phyloP scores from a whole-genome alignment of 2,329 filamentous ascomycete species.

The Stachybotrys chartarum region DNA sequence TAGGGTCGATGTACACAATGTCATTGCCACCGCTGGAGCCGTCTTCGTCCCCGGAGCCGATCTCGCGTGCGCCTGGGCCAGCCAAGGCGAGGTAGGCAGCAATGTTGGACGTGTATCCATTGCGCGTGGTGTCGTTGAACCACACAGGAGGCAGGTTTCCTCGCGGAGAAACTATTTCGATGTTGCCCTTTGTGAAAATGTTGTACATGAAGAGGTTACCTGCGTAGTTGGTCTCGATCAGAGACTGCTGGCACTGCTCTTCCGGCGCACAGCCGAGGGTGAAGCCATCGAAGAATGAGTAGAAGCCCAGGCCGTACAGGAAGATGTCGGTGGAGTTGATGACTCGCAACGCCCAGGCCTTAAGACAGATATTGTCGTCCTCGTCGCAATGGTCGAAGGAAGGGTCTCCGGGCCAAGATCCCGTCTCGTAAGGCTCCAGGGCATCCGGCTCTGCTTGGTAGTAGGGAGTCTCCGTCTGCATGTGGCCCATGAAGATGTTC shows the following conservation, averaged over 20 bases:
- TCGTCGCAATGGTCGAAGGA: neutral
- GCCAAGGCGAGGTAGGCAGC: slow-evolving; percentile 2
- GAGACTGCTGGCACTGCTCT: slow-evolving; percentile 37
- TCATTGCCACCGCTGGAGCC: neutral
- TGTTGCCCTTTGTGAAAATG: neutral
- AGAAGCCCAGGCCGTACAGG: slow-evolving; percentile 47
- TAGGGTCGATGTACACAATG: slow-evolving; percentile 1
- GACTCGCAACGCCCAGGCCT: slow-evolving; percentile 45
- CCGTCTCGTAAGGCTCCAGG: slow-evolving; percentile 26
- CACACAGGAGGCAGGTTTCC: neutral
- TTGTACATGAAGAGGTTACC: neutral
- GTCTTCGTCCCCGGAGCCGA: neutral
- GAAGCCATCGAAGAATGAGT: slow-evolving; percentile 55
- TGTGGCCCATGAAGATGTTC: slow-evolving; percentile 36
- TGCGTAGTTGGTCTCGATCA: slow-evolving; percentile 7
- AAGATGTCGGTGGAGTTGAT: slow-evolving; percentile 38
- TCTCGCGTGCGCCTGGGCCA: neutral
- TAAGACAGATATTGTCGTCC: slow-evolving; percentile 13
- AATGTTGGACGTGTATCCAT: neutral
- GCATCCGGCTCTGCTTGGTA: slow-evolving; percentile 37
- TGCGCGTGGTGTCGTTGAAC: neutral
- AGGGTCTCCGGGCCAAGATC: slow-evolving; percentile 22
- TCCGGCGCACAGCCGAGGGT: slow-evolving; percentile 6
- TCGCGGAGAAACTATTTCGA: neutral
- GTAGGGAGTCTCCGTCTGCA: slow-evolving; percentile 35